phyloP scores from a whole-genome alignment of 176 grass and related monocot species.

The Alloteropsis semialata region DNA sequence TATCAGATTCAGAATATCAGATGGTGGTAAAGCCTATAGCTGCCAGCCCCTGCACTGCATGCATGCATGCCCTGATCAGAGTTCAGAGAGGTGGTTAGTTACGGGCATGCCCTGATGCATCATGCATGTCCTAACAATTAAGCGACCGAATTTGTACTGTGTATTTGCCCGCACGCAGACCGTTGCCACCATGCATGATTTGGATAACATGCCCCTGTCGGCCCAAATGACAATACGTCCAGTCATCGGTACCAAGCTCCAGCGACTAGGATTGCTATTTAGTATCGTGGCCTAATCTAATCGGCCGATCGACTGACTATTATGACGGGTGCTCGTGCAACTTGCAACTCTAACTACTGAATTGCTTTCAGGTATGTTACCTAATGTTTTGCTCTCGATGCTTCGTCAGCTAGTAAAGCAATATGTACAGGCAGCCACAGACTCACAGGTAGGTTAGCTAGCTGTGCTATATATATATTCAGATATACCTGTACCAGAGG shows the following conservation, averaged over 20 bases:
- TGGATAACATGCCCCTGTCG: neutral
- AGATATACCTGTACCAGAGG: no score
- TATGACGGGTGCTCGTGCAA: slow-evolving; percentile 2
- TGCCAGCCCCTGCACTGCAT: neutral
- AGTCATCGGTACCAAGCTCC: no score
- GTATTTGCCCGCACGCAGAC: no score
- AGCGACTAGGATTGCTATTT: no score
- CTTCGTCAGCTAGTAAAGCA: neutral
- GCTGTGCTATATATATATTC: no score
- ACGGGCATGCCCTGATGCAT: neutral
- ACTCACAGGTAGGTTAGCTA: no score
- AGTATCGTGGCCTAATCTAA: no score
- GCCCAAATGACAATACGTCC: no score
- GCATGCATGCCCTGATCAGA: neutral
- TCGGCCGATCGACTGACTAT: neutral
- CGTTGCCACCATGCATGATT: neutral
- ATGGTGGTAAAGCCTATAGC: neutral
- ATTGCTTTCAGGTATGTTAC: neutral
- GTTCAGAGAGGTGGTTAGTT: neutral
- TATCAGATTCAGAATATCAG: no score
- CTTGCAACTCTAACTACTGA: neutral
- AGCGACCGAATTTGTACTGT: no score
- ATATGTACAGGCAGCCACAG: no score
- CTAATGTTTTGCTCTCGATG: neutral
- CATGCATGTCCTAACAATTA: neutral